Evolutionary conservation across 2,329 filamentous ascomycete genomes (phyloP).

Genomic region (Trichoderma gracile): DNA sequence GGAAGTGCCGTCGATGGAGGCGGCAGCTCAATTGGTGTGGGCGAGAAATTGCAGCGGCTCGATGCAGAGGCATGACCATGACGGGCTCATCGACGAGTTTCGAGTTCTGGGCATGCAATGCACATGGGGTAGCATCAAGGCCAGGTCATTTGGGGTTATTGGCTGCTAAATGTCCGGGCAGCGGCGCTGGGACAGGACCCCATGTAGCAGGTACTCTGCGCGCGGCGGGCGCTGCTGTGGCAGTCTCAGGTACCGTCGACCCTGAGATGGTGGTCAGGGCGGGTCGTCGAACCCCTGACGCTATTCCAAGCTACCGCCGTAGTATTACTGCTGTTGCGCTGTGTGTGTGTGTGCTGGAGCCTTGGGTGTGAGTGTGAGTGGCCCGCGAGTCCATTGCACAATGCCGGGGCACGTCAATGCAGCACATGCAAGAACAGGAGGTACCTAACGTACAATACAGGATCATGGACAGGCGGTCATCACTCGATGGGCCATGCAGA

Average conservation of each 20-base stretch:
- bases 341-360: neutral
- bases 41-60: conserved; percentile 6
- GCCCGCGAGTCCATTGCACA: neutral
- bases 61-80: neutral
- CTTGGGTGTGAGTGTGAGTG: conserved; percentile 2
- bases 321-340: too few species aligned
- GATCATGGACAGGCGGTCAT: neutral
- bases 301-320: neutral
- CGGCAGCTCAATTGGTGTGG: conserved; percentile 9
- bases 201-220: neutral
- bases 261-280: neutral
- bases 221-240: neutral
- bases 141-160: conserved; percentile 2
- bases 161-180: conserved; percentile 13
- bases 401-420: conserved; percentile 14
- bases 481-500: neutral
- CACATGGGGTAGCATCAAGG: conserved; percentile 21
- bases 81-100: conserved; percentile 22
- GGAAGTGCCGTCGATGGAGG: conserved; percentile 15
- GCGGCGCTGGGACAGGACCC: neutral
- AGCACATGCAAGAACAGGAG: neutral
- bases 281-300: conserved; percentile 13
- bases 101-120: conserved; percentile 13
- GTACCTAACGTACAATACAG: too few species aligned
- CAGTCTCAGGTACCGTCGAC: neutral